These are phyloP conservation scores for Cadophora luteo-olivacea DNA, from an alignment of 2,329 filamentous ascomycete species.

Conservation along the genomic window DNA sequence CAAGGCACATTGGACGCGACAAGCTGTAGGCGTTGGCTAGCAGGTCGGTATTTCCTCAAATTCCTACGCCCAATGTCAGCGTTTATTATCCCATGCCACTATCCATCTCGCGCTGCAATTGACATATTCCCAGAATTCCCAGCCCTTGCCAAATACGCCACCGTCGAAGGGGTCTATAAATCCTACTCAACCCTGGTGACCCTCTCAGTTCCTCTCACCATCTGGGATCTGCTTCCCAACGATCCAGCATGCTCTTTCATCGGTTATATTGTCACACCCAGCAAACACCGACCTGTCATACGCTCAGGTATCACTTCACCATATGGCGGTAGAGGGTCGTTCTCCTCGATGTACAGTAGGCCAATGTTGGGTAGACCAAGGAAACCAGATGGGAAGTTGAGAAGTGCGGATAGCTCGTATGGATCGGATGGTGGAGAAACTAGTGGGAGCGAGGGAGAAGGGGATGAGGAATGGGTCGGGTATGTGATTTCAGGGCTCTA, in stretches of 20 bases:
- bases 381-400: slow-evolving; percentile 19
- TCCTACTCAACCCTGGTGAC: slow-evolving; percentile 29
- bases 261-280: slow-evolving; percentile 28
- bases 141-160: slow-evolving; percentile 31
- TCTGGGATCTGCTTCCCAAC: slow-evolving; percentile 32
- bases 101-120: background rate
- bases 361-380: slow-evolving; percentile 8
- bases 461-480: slow-evolving; percentile 2
- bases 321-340: slow-evolving; percentile 15
- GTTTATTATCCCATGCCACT: background rate
- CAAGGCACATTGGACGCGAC: slow-evolving; percentile 26
- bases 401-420: slow-evolving; percentile 26
- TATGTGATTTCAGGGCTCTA: background rate
- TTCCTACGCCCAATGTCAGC: background rate
- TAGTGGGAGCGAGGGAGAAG: slow-evolving; percentile 12
- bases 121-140: slow-evolving; percentile 22
- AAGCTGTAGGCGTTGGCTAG: slow-evolving; percentile 29
- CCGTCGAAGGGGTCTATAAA: slow-evolving; percentile 31
- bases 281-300: slow-evolving; percentile 16
- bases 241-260: slow-evolving; percentile 32
- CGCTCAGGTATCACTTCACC: slow-evolving; percentile 16
- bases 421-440: slow-evolving; percentile 17
- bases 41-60: background rate
- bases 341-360: slow-evolving; percentile 13
- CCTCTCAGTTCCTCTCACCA: slow-evolving; percentile 30